Base-by-base conservation (phyloP, 352 stramenopile genomes). In the Thalassiosira delicatula region DNA sequence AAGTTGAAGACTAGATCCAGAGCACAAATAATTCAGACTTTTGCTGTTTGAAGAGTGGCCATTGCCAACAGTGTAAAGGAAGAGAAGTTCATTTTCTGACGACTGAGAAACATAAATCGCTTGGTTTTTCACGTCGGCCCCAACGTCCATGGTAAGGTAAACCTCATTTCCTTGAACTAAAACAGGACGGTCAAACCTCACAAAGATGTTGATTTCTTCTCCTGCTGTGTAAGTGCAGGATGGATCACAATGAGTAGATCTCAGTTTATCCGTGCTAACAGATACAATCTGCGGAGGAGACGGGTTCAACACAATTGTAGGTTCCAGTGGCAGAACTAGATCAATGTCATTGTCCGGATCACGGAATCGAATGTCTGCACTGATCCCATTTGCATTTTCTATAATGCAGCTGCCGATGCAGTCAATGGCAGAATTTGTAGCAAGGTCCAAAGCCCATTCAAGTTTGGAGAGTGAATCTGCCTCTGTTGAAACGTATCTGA, bases 181-280 rank as follows among this genome's bases (percentile, higher is more conserved):
- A 73, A 88, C 70, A 44, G 70, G 81, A 11, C 42, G 33, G 57
- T 89, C 79, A 71, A 81, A 89, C 14, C 44, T 79, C 12, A 90
- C 63, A 56, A 62, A 72, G 1, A 90, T 49, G 37, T 81, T n/a
- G 29, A 90, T 82, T 78, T 88, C 72, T 80, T 90, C 85, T 56
- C 85, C 85, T 66, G 83, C 77, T 61, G 85, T 85, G 53, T 88
- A 88, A 25, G 76, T 71, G 56, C 80, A 87, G 30, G 30, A 42
- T 40, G 57, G 65, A 65, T 84, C 46, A 46, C 80, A 90, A 75
- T 86, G 85, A 14, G 75, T 66, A 75, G 80, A 88, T 37, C 63
- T 76, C 1, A 19, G 29, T 70, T 90, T 90, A 60, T 86, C 57
- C 8, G 76, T 83, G 37, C 67, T 35, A 29, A 88, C 59, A 4